phyloP scores from a whole-genome alignment of 2,329 filamentous ascomycete genomes.

The Fusarium ramigenum region DNA sequence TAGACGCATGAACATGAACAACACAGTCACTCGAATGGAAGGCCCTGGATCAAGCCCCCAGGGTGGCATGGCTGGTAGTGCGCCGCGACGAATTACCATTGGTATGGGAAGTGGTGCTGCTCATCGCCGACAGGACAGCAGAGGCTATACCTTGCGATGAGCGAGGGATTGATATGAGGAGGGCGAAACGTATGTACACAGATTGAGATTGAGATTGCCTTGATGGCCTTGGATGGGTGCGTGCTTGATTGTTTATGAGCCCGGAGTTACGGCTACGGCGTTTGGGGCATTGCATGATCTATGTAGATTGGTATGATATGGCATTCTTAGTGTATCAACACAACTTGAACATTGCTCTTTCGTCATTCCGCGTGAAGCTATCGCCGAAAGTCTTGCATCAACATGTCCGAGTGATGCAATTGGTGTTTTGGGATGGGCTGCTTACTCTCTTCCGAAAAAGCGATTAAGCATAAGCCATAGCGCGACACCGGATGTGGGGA shows the following conservation, averaged over 20 bases:
- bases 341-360: neutral
- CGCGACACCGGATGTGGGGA: neutral
- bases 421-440: neutral
- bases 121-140: constrained; percentile 47
- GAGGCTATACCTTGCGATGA: constrained; percentile 47
- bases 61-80: constrained; percentile 34
- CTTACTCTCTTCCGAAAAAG: neutral
- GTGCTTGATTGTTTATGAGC: constrained; percentile 38
- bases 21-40: constrained; percentile 46
- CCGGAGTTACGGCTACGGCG: constrained; percentile 38
- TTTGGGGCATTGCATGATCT: constrained; percentile 30
- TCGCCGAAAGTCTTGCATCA: neutral
- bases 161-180: constrained; percentile 5
- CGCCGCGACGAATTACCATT: constrained; percentile 51
- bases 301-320: constrained; percentile 31
- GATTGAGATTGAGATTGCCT: constrained; percentile 21
- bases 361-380: neutral
- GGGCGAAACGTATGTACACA: constrained; percentile 4
- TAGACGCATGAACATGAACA: constrained; percentile 65
- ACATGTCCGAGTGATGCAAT: neutral
- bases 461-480: neutral
- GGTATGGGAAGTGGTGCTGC: constrained; percentile 43
- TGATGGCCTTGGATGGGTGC: constrained; percentile 34
- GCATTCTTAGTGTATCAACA: constrained; percentile 29
- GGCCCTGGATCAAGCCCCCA: constrained; percentile 39